phyloP scores from a whole-genome alignment of 768 basidiomycete species.

The Kwoniella bestiolae region DNA sequence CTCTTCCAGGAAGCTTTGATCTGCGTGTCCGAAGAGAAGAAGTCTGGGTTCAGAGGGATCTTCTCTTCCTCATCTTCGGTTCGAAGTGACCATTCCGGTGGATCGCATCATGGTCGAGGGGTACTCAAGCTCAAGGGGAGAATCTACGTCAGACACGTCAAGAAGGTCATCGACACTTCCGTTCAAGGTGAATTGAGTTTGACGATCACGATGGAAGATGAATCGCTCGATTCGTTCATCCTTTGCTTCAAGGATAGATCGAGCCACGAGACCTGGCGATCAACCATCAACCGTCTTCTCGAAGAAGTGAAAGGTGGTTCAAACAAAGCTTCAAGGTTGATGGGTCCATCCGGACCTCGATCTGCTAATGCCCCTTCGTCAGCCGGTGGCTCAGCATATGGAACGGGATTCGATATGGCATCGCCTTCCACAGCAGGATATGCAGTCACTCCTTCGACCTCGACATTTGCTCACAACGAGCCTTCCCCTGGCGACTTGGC shows the following conservation, averaged over 20 bases:
- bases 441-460: slow-evolving; percentile 22
- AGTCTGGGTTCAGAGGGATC: slow-evolving; percentile 74
- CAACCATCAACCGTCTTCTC: slow-evolving; percentile 78
- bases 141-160: slow-evolving; percentile 94
- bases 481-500: slow-evolving; percentile 63
- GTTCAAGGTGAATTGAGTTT: slow-evolving; percentile 77
- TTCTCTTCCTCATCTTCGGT: slow-evolving; percentile 61
- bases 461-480: slow-evolving; percentile 62
- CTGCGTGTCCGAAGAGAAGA: slow-evolving; percentile 96
- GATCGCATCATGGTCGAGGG: slow-evolving; percentile 25
- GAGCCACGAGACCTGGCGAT: slow-evolving; percentile 87
- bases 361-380: slow-evolving; percentile 4
- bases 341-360: slow-evolving; percentile 39
- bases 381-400: slow-evolving; percentile 6
- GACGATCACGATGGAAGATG: slow-evolving; percentile 98
- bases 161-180: slow-evolving; percentile 79
- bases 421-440: slow-evolving; percentile 29
- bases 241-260: slow-evolving; percentile 89
- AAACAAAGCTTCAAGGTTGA: slow-evolving; percentile 34
- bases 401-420: slow-evolving; percentile 28
- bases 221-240: slow-evolving; percentile 89
- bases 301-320: slow-evolving; percentile 38
- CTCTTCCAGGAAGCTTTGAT: slow-evolving; percentile 97
- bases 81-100: slow-evolving; percentile 28
- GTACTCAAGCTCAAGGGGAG: slow-evolving; percentile 89